Base-by-base conservation (phyloP, 2,329 filamentous ascomycete species). In the Chalara sp. region DNA sequence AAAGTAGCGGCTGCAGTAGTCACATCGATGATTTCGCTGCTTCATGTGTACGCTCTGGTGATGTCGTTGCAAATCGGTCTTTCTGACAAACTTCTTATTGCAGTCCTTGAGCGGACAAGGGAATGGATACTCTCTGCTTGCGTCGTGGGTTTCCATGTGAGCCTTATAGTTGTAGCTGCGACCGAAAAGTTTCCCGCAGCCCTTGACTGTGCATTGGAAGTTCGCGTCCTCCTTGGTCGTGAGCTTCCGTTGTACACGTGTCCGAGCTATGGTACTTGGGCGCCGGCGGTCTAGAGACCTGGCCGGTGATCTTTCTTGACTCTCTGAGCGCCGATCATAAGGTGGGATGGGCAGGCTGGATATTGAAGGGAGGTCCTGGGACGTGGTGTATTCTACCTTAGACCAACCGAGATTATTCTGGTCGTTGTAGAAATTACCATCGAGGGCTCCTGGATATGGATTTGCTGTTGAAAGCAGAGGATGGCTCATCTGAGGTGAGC, bases 141-240 rank as follows among this genome's bases (percentile, higher is more conserved):
- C 82, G 63, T 93, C 83, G 63, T 96, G 90, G 1, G 84, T 91
- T 63, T 91, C 85, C 76, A 91, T 78, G 66, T 95, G 90, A 32
- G 89, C 86, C 63, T 87, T 90, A 70, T 84, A 89, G 69, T 95
- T 95, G 72, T 92, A 95, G 61, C 81, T 85, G 55, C 90, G 76
- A 57, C 87, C 88, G 65, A 95, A 95, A 12, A 85, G 78, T 66
- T 86, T 88, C 6, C 84, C 83, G 63, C 90, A 96, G 2, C 83
- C 75, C 52, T 82, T 76, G 35, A 82, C 72, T 49, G 76, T 72
- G 64, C 90, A 95, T 56, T 79, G 75, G 67, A 81, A 86, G 59
- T 83, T 87, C 49, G 85, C 86, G 59, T 87, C 84, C 56, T 84
- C 84, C 52, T 77, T 78, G 13, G 83, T 82, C 2, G 80, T 84